Base-by-base conservation (phyloP, 2,329 filamentous ascomycete genomes). In the Penicillium sp. region DNA sequence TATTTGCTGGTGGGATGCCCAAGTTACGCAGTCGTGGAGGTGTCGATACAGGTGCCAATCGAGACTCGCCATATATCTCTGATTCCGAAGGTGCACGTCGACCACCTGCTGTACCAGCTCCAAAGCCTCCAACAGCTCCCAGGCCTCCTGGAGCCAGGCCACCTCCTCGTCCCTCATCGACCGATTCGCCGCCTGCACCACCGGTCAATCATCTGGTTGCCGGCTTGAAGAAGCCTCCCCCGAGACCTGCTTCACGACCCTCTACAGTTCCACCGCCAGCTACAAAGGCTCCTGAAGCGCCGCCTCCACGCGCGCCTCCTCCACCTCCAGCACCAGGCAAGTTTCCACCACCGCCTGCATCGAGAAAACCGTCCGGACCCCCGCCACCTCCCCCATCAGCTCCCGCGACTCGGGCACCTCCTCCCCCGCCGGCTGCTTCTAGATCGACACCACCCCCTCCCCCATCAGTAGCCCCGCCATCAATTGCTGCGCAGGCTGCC, bases 1-100 rank as follows among this genome's bases (percentile, higher is more conserved):
- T 99, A 27, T 96, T 99, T 70, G 91, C 90, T 1, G 92, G 91
- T 36, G 94, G 93, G 38, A 97, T 97, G 85, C 94, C 94, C 3
- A 97, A 97, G 78, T 74, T 99, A 69, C 90, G 90, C 73, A 97
- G 95, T 79, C 89, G 91, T 55, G 92, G 90, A 47, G 89, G 89
- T 39, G 80, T 93, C 58, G 84, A 91, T 74, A 93, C 90, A 1
- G 90, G 87, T 72, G 89, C 88, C 63, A 86, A 83, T 64, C 81
- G 80, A 60, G 86, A 86, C 62, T 85, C 91, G 33, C 86, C 90
- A 59, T 93, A 93, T 70, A 77, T 88, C 52, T 92, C 91, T 58
- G 92, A 96, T 70, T 85, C 89, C n/a, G 91, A 92, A 69, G 49
- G 27, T 25, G 78, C 72, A 54, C 82, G 84, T 77, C 80, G 31